Evolutionary conservation across 106 monocot species (phyloP).

Genomic region (Dioscorea dumetorum): DNA sequence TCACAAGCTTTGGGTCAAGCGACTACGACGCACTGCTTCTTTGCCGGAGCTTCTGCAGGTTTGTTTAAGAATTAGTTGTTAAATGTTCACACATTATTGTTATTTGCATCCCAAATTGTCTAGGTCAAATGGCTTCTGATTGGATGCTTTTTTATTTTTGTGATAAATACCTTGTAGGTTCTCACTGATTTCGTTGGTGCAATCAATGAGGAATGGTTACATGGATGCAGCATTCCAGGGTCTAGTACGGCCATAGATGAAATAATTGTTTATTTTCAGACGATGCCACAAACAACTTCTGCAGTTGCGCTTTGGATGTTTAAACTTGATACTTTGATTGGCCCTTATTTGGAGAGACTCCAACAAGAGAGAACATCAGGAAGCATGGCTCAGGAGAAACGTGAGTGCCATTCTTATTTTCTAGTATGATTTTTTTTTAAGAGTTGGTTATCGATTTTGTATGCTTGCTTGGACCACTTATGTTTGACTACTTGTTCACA

Average conservation of each 20-base stretch:
- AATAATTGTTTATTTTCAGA: conserved; percentile 67
- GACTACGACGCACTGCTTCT: conserved; percentile 79
- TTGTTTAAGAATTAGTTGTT: neutral
- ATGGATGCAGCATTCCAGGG: conserved; percentile 26
- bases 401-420: conserved; percentile 7
- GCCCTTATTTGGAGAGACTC: conserved; percentile 30
- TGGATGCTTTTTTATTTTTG: neutral
- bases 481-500: neutral
- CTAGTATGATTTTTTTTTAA: no score
- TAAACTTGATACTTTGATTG: conserved; percentile 66
- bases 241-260: conserved; percentile 43
- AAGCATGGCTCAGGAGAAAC: conserved; percentile 11
- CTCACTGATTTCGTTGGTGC: conserved; percentile 86
- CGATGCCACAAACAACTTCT: conserved; percentile 90
- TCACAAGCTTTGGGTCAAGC: conserved; percentile 90
- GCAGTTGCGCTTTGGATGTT: conserved; percentile 94
- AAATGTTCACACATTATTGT: neutral
- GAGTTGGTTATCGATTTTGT: no score
- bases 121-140: neutral
- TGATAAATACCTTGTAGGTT: conserved; percentile 36
- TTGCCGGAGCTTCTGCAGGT: conserved; percentile 86
- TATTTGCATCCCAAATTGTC: neutral
- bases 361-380: conserved; percentile 4
- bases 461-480: neutral
- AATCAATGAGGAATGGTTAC: conserved; percentile 72